Base-by-base conservation (phyloP, 73 alveolate genomes). In the Paramecium biaurelia region DNA sequence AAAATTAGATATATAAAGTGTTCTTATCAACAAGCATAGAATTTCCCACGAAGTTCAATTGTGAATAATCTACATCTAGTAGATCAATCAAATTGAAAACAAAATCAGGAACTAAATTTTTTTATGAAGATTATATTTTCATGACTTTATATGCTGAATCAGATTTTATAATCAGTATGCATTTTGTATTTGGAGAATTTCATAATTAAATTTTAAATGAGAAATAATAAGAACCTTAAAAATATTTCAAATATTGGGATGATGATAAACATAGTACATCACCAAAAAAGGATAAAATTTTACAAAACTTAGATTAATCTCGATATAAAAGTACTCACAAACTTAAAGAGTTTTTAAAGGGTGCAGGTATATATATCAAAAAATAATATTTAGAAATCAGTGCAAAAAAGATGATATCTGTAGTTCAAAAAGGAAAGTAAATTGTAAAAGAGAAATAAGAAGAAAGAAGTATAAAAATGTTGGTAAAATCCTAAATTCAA, bases 11-110 rank as follows among this genome's bases (percentile, higher is more conserved):
- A 14, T 42, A 41, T 15, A 79, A 45, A 24, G 49, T 79, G 18
- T 79, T 79, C 26, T n/a, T 79, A 79, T 79, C 90, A n/a, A 79
- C 90, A 1, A 43, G 35, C 2, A 47, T 42, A 2, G 76, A 79
- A 79, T 79, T 79, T 45, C 90, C 90, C 21, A 79, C 90, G 11
- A 79, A 79, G 18, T 79, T 79, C 7, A 79, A 79, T 43, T 72
- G 86, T 20, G 84, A 63, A 6, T 9, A 63, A 63, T 26, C 84
- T 12, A 30, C 45, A 10, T 63, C 84, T 6, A 63, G 84, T 32
- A 20, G 84, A 63, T 63, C 84, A 30, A 32, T 63, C 21, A 63
- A 63, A 63, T 0, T 63, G 8, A 26, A 63, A 63, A 63, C 84
- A 4, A 63, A 63, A 26, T 63, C 84, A 63, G 84, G 84, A 5